These are phyloP conservation scores for Saccharomyces uvarum DNA, from an alignment of 1,139 yeast genomes.

Conservation along the genomic window DNA sequence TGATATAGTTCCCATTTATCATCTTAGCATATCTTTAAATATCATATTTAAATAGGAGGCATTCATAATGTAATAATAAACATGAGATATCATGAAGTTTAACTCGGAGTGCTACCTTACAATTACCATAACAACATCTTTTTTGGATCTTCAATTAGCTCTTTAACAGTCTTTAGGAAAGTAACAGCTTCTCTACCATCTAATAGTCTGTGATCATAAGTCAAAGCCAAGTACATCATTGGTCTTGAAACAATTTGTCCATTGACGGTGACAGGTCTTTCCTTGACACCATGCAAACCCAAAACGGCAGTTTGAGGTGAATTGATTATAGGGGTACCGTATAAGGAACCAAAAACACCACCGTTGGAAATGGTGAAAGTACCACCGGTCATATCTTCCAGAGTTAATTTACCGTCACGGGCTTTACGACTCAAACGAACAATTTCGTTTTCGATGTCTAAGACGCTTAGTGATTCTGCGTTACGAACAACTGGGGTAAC, in stretches of 20 bases:
- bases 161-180: slow-evolving; percentile 91
- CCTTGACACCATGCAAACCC: slow-evolving; percentile 96
- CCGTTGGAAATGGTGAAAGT: slow-evolving; percentile 98
- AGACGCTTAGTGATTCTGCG: slow-evolving; percentile 82
- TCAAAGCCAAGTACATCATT: slow-evolving; percentile 98
- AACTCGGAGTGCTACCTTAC: neutral
- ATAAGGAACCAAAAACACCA: slow-evolving; percentile 96
- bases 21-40: neutral
- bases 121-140: slow-evolving; percentile 75
- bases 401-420: slow-evolving; percentile 90
- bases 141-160: slow-evolving; percentile 97
- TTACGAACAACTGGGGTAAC: slow-evolving; percentile 98
- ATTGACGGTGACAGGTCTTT: slow-evolving; percentile 93
- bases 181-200: slow-evolving; percentile 99
- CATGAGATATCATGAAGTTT: neutral
- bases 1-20: neutral
- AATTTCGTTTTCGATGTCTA: slow-evolving; percentile 88
- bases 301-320: slow-evolving; percentile 97
- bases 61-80: neutral
- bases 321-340: slow-evolving; percentile 98
- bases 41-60: neutral
- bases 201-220: slow-evolving; percentile 95
- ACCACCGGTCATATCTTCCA: slow-evolving; percentile 99
- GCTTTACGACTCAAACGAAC: slow-evolving; percentile 80
- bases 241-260: slow-evolving; percentile 97